phyloP scores from a whole-genome alignment of 768 basidiomycete genomes.

The Lactarius indigo region DNA sequence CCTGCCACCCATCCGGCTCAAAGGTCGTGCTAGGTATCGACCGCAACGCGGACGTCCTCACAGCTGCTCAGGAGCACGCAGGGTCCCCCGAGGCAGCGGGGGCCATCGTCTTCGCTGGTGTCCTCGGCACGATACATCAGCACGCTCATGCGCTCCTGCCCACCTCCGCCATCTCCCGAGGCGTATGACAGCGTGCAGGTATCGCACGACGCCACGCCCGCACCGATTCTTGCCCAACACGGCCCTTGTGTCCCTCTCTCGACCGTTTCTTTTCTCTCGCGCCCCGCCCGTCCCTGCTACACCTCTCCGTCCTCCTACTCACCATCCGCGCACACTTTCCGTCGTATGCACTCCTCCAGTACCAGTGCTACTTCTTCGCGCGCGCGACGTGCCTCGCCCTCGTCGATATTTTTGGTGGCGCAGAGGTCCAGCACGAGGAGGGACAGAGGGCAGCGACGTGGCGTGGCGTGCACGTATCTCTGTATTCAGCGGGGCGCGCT shows the following conservation, averaged over 20 bases:
- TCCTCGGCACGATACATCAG: constrained; percentile 17
- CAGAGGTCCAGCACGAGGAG: constrained; percentile 14
- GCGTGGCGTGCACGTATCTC: constrained; percentile 25
- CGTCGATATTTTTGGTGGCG: constrained; percentile 12
- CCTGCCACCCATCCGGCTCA: constrained; percentile 15
- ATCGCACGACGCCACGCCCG: constrained; percentile 23
- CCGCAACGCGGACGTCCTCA: constrained; percentile 20
- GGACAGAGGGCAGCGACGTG: constrained; percentile 20
- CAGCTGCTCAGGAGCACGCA: neutral
- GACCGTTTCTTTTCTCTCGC: constrained; percentile 19
- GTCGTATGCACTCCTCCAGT: constrained; percentile 22
- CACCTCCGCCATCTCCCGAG: neutral
- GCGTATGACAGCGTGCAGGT: constrained; percentile 25
- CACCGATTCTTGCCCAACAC: constrained; percentile 15
- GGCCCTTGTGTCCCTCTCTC: constrained; percentile 16
- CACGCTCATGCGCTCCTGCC: constrained; percentile 10
- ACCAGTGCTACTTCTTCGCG: constrained; percentile 27
- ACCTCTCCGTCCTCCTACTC: constrained; percentile 23
- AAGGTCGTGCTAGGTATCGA: constrained; percentile 23
- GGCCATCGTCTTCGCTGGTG: neutral
- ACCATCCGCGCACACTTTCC: constrained; percentile 24
- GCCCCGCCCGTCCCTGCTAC: constrained; percentile 19
- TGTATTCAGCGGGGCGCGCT: constrained; percentile 19
- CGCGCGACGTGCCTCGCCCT: constrained; percentile 21
- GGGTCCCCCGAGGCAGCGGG: neutral